These are phyloP conservation scores for Fomitopsis pulvina DNA, from an alignment of 768 basidiomycete genomes.

Conservation along the genomic window DNA sequence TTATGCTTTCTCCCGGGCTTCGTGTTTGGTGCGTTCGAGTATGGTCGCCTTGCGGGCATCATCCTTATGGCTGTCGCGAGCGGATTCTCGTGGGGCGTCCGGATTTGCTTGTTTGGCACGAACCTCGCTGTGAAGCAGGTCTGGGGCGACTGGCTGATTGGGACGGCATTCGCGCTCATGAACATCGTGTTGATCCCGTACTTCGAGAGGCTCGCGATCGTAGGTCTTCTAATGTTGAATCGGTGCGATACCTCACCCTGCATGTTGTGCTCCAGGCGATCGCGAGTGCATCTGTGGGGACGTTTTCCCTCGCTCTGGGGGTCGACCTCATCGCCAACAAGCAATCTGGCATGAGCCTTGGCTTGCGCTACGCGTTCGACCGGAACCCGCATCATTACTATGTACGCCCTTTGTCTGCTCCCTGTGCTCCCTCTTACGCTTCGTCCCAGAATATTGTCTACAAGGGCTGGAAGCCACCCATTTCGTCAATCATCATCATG, in stretches of 20 bases:
- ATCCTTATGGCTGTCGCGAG: slow-evolving; percentile 42
- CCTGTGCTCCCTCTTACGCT: slow-evolving; percentile 1
- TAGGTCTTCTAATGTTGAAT: neutral
- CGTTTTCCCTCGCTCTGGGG: slow-evolving; percentile 51
- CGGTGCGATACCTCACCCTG: too few relatives aligned
- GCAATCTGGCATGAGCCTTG: slow-evolving; percentile 57
- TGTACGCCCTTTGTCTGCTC: slow-evolving; percentile 28
- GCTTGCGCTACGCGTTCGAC: slow-evolving; percentile 58
- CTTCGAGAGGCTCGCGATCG: neutral
- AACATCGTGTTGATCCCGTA: neutral
- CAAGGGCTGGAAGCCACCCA: slow-evolving; percentile 44
- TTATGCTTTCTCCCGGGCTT: slow-evolving; percentile 46
- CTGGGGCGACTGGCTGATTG: slow-evolving; percentile 47
- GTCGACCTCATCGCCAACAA: slow-evolving; percentile 50
- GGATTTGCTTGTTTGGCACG: slow-evolving; percentile 42
- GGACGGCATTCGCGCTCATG: slow-evolving; percentile 36
- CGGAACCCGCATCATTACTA: slow-evolving; percentile 49
- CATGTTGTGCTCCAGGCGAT: slow-evolving; percentile 15
- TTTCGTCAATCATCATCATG: slow-evolving; percentile 43
- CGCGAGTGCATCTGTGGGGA: slow-evolving; percentile 50
- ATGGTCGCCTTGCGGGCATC: slow-evolving; percentile 43
- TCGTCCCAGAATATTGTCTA: slow-evolving; percentile 38
- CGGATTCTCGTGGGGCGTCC: slow-evolving; percentile 51
- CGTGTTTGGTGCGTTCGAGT: slow-evolving; percentile 44
- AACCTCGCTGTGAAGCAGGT: slow-evolving; percentile 43